Conservation (phyloP, 1,284 basidiomycete genomes). For the Kwoniella shivajii region DNA sequence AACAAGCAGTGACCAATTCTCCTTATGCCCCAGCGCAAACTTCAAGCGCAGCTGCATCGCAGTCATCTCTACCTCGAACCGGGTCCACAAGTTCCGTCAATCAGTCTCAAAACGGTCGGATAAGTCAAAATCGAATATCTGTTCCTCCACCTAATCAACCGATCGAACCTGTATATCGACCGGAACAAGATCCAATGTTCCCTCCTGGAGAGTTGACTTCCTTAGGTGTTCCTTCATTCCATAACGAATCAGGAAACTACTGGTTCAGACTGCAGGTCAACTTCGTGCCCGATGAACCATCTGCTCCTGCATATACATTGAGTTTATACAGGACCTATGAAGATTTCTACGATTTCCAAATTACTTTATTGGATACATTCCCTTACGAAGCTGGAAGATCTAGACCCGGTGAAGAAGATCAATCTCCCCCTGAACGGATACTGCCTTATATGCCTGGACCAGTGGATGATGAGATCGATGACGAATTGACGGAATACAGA, state of each 20-base stretch:
- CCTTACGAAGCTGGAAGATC: slow-evolving; percentile 82
- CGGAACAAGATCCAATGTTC: slow-evolving; percentile 55
- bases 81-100: slow-evolving; percentile 31
- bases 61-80: slow-evolving; percentile 35
- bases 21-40: slow-evolving; percentile 38
- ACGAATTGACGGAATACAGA: slow-evolving; percentile 78
- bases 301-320: slow-evolving; percentile 72
- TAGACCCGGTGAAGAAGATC: slow-evolving; percentile 48
- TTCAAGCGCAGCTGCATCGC: slow-evolving; percentile 22
- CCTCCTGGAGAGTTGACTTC: slow-evolving; percentile 81
- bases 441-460: slow-evolving; percentile 97
- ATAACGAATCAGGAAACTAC: slow-evolving; percentile 92
- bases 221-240: slow-evolving; percentile 93
- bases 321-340: slow-evolving; percentile 94
- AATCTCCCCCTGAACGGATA: slow-evolving; percentile 62
- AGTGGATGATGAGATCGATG: slow-evolving; percentile 73
- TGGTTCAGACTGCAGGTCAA: slow-evolving; percentile 94
- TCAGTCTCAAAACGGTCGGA: slow-evolving; percentile 9
- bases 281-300: slow-evolving; percentile 74
- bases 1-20: slow-evolving; percentile 46
- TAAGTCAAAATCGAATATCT: slow-evolving; percentile 9
- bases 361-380: slow-evolving; percentile 79
- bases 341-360: slow-evolving; percentile 98
- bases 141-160: slow-evolving; percentile 8
- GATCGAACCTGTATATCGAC: slow-evolving; percentile 30